These are phyloP conservation scores for Fusarium brevicatenulatum DNA, from an alignment of 2,329 filamentous ascomycete genomes.

Conservation along the genomic window DNA sequence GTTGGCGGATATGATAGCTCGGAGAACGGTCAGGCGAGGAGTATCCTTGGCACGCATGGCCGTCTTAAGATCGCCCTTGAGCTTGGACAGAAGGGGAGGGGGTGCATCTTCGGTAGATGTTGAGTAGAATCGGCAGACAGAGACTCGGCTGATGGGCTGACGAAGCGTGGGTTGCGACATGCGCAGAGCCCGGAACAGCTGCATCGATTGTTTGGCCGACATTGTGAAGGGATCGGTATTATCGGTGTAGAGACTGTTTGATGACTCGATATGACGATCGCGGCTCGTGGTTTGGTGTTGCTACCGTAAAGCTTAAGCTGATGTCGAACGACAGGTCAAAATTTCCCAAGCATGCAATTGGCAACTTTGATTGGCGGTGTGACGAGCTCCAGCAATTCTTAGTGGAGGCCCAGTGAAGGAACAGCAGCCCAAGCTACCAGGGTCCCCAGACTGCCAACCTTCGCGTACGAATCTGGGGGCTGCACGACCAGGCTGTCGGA, in stretches of 20 bases:
- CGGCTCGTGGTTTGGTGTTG: slow-evolving; percentile 7
- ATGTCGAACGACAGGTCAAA: slow-evolving; percentile 35
- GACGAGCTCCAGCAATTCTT: slow-evolving; percentile 9
- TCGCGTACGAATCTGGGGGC: not conserved
- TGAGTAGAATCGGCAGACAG: slow-evolving; percentile 47
- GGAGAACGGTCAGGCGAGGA: slow-evolving; percentile 73
- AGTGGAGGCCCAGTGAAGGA: not conserved
- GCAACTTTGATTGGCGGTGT: slow-evolving; percentile 33
- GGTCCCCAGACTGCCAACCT: slow-evolving; percentile 14
- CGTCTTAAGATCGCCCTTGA: slow-evolving; percentile 70
- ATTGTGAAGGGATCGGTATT: slow-evolving; percentile 18
- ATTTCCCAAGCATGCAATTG: slow-evolving; percentile 41
- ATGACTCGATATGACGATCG: slow-evolving; percentile 21
- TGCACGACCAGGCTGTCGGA: slow-evolving; percentile 10
- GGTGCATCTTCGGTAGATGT: slow-evolving; percentile 49
- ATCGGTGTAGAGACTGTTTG: not conserved
- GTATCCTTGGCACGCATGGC: slow-evolving; percentile 74
- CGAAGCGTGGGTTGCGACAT: slow-evolving; percentile 28
- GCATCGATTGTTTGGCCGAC: slow-evolving; percentile 39
- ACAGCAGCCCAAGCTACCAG: slow-evolving; percentile 11
- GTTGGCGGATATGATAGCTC: slow-evolving; percentile 73
- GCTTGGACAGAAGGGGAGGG: slow-evolving; percentile 62
- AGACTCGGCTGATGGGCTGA: slow-evolving; percentile 25
- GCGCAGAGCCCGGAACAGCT: slow-evolving; percentile 42
- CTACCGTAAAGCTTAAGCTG: slow-evolving; percentile 17